Base-by-base conservation (phyloP, 768 basidiomycete genomes). In the Sporobolomyces pararoseus region DNA sequence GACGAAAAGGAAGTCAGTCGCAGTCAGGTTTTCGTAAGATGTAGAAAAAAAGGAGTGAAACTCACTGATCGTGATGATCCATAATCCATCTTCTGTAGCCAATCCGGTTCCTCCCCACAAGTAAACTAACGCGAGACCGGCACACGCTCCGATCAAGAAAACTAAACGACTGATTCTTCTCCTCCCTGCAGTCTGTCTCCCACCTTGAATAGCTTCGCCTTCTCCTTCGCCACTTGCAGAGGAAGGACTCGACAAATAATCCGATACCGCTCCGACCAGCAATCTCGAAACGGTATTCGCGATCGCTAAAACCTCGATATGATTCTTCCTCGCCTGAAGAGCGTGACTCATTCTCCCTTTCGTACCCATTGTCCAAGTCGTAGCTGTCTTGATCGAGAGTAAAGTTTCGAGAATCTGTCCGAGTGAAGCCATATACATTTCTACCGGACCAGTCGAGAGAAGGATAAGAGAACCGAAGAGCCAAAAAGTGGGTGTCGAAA, bases 261-360 rank as follows among this genome's bases (percentile, higher is more conserved):
- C 75, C 51, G 69, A 71, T 4, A 72, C 29, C 0, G 64, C 71
- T 4, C 75, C 75, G 31, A 74, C 66, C 10, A 59, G 6, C n/a
- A 76, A 63, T 7, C 75, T 71, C 23, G 66, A 65, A 25, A 64
- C 13, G 4, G 75, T 74, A 51, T 76, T 76, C 52, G 49, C 42
- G 50, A 73, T 25, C 17, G 68, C 65, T 54, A 76, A 58, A 31
- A 73, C 58, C 10, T 72, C 68, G 32, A 76, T 65, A 53, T 74
- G 73, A 21, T 47, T 42, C 49, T 65, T 65, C 27, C 73, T 53
- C 19, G 68, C 37, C 17, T 37, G 12, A 14, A 76, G 68, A 0
- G 55, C 64, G 29, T 60, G 59, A 12, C 27, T 16, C 35, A 35
- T 29, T 12, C 34, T 37, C 23, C 7, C 12, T 34, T 54, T 54